Conservation (phyloP, 2,329 filamentous ascomycete species). For the Monilinia fructigena region DNA sequence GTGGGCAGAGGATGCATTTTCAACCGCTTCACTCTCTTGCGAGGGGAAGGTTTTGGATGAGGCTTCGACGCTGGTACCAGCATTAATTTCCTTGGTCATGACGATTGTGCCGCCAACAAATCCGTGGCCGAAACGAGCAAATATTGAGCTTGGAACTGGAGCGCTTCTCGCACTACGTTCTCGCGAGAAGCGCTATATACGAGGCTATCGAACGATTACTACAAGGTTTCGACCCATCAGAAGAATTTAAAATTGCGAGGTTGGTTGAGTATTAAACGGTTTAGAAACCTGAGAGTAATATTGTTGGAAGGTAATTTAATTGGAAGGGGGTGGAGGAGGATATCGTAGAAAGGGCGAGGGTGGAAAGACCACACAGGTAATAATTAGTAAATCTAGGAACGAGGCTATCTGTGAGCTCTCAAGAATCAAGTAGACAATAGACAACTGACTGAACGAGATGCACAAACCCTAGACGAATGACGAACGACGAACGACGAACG, state of each 20-base stretch:
- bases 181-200: slow-evolving; percentile 40
- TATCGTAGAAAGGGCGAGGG: slow-evolving; percentile 3
- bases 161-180: slow-evolving; percentile 38
- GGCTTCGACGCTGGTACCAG: slow-evolving; percentile 34
- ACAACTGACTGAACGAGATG: not conserved
- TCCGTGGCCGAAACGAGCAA: slow-evolving; percentile 17
- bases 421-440: not conserved
- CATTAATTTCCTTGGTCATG: slow-evolving; percentile 38
- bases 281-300: not conserved
- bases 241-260: slow-evolving; percentile 10
- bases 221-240: slow-evolving; percentile 38
- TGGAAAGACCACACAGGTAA: slow-evolving; percentile 15
- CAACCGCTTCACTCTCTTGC: slow-evolving; percentile 28
- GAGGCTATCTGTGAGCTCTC: slow-evolving; percentile 17
- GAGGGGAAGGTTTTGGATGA: slow-evolving; percentile 28
- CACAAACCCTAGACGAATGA: slow-evolving; percentile 5
- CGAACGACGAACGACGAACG: not conserved
- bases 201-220: slow-evolving; percentile 37
- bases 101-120: slow-evolving; percentile 23
- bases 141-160: slow-evolving; percentile 27
- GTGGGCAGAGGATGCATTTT: slow-evolving; percentile 23
- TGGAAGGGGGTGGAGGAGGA: not conserved
- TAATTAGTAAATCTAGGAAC: slow-evolving; percentile 18
- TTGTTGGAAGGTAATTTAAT: not conserved
- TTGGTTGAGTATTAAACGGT: not conserved